Conservation (phyloP, 2,329 filamentous ascomycete genomes). For the Cercospora zeae-maydis region DNA sequence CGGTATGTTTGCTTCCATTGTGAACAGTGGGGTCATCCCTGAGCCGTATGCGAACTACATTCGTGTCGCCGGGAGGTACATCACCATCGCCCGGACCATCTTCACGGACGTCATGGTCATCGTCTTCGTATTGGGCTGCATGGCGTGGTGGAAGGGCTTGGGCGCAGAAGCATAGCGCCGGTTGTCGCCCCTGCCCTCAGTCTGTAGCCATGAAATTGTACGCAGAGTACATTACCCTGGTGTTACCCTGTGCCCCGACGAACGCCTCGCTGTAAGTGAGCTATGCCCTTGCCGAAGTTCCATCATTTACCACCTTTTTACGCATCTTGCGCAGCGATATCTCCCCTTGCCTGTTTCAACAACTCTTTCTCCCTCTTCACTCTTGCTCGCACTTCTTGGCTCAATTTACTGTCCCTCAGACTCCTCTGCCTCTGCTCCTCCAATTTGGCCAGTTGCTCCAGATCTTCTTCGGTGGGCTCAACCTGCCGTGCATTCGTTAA, state of each 20-base stretch:
- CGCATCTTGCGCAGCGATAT: conserved; percentile 29
- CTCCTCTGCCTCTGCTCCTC: conserved; percentile 53
- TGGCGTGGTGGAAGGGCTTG: conserved; percentile 46
- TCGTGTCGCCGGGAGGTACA: conserved; percentile 60
- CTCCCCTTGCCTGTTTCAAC: conserved; percentile 54
- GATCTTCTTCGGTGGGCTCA: conserved; percentile 57
- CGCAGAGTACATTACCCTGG: background rate
- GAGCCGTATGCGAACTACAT: conserved; percentile 61
- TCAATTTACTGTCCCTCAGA: conserved; percentile 54
- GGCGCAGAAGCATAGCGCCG: conserved; percentile 20
- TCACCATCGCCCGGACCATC: conserved; percentile 68
- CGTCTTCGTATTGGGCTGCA: conserved; percentile 68
- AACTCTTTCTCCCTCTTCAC: conserved; percentile 61
- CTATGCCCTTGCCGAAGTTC: background rate
- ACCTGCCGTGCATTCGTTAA: conserved; percentile 60
- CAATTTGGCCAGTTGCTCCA: conserved; percentile 55
- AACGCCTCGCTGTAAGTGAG: conserved; percentile 7
- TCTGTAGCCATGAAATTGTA: background rate
- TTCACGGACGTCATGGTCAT: conserved; percentile 70
- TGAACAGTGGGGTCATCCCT: conserved; percentile 59
- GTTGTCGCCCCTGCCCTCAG: background rate
- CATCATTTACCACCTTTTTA: background rate
- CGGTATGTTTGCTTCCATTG: conserved; percentile 62
- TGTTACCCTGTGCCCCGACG: background rate
- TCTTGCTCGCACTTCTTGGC: conserved; percentile 53